These are phyloP conservation scores for Serendipita indica DNA, from an alignment of 768 basidiomycete species.

Conservation along the genomic window DNA sequence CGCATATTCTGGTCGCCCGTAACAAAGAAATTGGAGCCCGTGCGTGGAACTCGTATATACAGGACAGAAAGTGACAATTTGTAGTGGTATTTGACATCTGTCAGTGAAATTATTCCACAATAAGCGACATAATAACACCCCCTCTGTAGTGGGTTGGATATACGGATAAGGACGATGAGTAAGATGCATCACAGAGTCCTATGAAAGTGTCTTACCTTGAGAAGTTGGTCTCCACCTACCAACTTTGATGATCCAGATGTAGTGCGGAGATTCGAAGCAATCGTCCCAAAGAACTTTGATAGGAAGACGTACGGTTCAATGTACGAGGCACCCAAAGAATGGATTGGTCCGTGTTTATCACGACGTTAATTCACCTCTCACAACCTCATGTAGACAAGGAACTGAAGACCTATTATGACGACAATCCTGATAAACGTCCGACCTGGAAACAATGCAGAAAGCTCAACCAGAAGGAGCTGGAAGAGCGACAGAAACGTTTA, in stretches of 20 bases:
- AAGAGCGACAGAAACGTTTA: not conserved
- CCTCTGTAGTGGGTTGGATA: conserved; percentile 6
- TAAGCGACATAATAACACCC: not conserved
- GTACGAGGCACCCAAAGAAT: not conserved
- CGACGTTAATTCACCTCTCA: not conserved
- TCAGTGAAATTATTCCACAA: not conserved
- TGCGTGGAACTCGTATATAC: not conserved
- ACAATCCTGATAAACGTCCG: not conserved
- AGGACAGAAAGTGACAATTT: not conserved
- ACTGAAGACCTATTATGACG: not conserved
- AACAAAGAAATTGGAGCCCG: not conserved
- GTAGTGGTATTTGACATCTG: not conserved
- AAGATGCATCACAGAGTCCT: not conserved
- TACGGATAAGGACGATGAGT: not conserved
- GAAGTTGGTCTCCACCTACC: not conserved
- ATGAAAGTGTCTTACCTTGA: not conserved
- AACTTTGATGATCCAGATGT: not conserved
- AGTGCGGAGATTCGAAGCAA: not conserved
- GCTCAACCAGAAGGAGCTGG: not conserved
- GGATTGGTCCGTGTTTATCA: not conserved
- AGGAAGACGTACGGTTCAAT: not conserved
- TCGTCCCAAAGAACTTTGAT: not conserved
- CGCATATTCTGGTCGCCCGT: not conserved
- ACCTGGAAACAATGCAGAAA: not conserved
- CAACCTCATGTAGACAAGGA: not conserved